Conservation (phyloP, 2,329 filamentous ascomycete species). For the Daldinia sp. region DNA sequence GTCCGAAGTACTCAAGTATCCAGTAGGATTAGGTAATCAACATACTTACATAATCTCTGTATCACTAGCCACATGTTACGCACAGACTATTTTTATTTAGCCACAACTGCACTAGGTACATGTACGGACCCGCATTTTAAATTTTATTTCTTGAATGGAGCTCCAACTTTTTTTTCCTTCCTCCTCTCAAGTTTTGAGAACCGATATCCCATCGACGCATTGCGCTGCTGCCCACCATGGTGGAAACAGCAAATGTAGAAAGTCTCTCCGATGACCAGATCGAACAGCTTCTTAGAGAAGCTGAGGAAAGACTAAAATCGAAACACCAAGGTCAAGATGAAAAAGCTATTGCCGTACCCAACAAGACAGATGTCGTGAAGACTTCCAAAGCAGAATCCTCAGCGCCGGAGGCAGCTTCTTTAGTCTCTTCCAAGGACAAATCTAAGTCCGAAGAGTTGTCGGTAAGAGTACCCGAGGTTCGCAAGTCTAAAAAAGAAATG, state of each 20-base stretch:
- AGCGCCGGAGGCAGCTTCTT: conserved; percentile 24
- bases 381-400: conserved; percentile 25
- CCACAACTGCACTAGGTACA: conserved; percentile 12
- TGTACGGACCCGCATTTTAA: conserved; percentile 6
- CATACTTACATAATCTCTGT: neutral
- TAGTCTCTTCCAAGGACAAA: conserved; percentile 27
- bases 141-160: conserved; percentile 19
- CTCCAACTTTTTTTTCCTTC: conserved; percentile 21
- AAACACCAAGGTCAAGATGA: conserved; percentile 45
- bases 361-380: conserved; percentile 52
- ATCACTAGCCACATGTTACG: conserved; percentile 4
- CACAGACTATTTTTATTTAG: neutral
- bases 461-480: conserved; percentile 47
- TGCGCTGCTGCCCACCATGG: conserved; percentile 41
- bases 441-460: conserved; percentile 43
- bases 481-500: conserved; percentile 50
- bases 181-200: conserved; percentile 4
- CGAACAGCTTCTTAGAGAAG: conserved; percentile 71
- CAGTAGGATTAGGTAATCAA: neutral
- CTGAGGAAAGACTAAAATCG: conserved; percentile 66
- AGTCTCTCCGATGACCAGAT: conserved; percentile 73
- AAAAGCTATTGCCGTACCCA: conserved; percentile 47
- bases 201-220: conserved; percentile 25
- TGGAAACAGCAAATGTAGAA: conserved; percentile 51
- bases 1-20: neutral